Conservation (phyloP, 2,329 filamentous ascomycete genomes). For the Trichoderma atroviride region DNA sequence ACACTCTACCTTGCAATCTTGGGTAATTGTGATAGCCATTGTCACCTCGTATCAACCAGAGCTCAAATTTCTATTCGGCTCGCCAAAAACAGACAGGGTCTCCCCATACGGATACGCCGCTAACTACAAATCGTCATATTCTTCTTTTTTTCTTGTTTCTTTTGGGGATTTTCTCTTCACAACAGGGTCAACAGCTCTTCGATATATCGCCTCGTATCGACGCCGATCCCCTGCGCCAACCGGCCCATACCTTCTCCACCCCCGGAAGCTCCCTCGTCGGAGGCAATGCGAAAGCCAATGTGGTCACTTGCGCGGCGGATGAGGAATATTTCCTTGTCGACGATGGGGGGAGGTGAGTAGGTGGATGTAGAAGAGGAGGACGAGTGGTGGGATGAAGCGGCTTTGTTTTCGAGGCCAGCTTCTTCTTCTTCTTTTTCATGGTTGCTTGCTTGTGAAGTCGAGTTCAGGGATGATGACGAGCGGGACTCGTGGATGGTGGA, state of each 20-base stretch:
- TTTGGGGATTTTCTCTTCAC: conserved; percentile 25
- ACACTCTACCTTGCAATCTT: neutral
- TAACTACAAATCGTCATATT: conserved; percentile 2
- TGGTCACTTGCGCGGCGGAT: conserved; percentile 64
- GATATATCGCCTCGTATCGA: conserved; percentile 75
- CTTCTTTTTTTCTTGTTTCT: neutral
- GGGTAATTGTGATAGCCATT: neutral
- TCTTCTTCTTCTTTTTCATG: neutral
- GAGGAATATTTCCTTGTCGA: conserved; percentile 63
- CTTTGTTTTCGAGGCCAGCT: neutral
- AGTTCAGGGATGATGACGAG: conserved; percentile 27
- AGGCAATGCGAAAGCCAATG: conserved; percentile 42
- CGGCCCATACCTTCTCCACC: conserved; percentile 60
- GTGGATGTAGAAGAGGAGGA: neutral
- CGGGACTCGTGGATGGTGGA: conserved; percentile 35
- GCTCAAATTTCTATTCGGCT: neutral
- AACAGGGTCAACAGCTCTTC: conserved; percentile 69
- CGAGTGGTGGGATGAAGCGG: neutral
- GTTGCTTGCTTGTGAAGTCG: conserved; percentile 19
- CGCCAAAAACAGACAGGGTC: neutral
- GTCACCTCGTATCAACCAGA: neutral
- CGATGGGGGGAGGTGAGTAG: conserved; percentile 13
- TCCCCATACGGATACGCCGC: neutral
- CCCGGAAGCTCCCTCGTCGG: conserved; percentile 44
- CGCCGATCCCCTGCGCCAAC: conserved; percentile 72